These are phyloP conservation scores for Helicostylum pulchrum DNA, from an alignment of 192 early-diverging fungal species.

Conservation along the genomic window DNA sequence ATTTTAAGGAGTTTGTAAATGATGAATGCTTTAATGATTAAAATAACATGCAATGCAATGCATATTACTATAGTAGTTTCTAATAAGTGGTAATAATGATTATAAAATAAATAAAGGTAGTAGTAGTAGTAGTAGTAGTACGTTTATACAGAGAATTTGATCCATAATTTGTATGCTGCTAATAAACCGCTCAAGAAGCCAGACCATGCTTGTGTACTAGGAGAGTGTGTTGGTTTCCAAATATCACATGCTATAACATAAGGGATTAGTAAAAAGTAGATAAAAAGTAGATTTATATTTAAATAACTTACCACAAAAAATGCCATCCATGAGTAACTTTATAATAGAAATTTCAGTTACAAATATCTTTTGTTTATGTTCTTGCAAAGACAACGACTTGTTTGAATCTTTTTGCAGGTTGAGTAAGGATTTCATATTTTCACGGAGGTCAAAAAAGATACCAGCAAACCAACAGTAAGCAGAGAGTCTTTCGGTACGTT, in stretches of 20 bases:
- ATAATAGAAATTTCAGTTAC: constrained; percentile 47
- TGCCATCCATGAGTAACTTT: constrained; percentile 67
- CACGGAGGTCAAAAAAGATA: constrained; percentile 66
- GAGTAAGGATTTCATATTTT: constrained; percentile 35
- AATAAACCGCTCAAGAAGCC: constrained; percentile 48
- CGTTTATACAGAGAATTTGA: constrained; percentile 24
- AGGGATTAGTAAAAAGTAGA: constrained; percentile 9
- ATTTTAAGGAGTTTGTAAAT: neutral
- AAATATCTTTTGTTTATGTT: constrained; percentile 25
- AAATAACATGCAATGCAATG: neutral
- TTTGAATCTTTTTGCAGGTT: constrained; percentile 24
- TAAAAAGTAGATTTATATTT: constrained; percentile 1
- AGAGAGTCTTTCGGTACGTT: constrained; percentile 56
- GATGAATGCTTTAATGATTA: neutral
- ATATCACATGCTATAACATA: constrained; percentile 50
- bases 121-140: no score
- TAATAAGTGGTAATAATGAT: no score
- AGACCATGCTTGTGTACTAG: constrained; percentile 48
- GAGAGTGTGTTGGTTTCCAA: constrained; percentile 44
- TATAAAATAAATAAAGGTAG: no score
- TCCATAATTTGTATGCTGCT: constrained; percentile 48
- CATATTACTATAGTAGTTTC: no score
- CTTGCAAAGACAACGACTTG: constrained; percentile 7
- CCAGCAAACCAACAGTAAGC: constrained; percentile 68
- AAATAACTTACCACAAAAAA: constrained; percentile 69